Conservation (phyloP, 2,329 filamentous ascomycete species). For the Exophiala bonariae region DNA sequence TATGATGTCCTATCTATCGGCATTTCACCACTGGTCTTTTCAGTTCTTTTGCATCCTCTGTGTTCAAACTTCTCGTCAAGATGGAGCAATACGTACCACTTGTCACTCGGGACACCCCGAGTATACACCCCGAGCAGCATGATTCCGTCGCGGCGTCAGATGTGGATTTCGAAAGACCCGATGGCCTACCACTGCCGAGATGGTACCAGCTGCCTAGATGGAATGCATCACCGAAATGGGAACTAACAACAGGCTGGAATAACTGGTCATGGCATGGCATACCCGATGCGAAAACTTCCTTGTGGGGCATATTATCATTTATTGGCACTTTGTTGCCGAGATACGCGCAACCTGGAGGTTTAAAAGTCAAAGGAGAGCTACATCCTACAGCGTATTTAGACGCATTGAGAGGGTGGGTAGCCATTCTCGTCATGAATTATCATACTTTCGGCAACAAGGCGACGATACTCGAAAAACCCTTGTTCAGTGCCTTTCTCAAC, state of each 20-base stretch:
- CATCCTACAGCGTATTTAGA: conserved; percentile 30
- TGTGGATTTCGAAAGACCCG: conserved; percentile 12
- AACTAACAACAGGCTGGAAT: neutral
- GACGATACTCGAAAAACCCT: conserved; percentile 9
- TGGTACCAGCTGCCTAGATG: conserved; percentile 11
- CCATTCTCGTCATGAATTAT: conserved; percentile 20
- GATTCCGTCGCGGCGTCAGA: neutral
- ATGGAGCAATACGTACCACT: no score
- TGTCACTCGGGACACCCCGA: no score
- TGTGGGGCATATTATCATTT: conserved; percentile 3
- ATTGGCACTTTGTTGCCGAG: conserved; percentile 5
- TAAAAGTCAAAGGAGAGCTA: conserved; percentile 8
- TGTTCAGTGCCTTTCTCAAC: conserved; percentile 18
- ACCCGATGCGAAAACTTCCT: conserved; percentile 1
- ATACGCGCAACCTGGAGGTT: conserved; percentile 6
- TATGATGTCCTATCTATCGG: no score
- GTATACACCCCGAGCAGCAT: no score
- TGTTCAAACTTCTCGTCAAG: no score
- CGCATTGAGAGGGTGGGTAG: conserved; percentile 30
- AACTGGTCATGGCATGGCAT: neutral
- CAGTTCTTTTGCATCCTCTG: no score
- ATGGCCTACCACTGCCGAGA: neutral
- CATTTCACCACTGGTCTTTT: no score
- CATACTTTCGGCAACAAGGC: conserved; percentile 17
- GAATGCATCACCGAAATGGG: neutral